A percentile compares a stretch with the other conserved stretches of the same genome.
Evolutionary conservation across 305 asterid species (phyloP).

Genomic region (Fraxinus nigra): DNA sequence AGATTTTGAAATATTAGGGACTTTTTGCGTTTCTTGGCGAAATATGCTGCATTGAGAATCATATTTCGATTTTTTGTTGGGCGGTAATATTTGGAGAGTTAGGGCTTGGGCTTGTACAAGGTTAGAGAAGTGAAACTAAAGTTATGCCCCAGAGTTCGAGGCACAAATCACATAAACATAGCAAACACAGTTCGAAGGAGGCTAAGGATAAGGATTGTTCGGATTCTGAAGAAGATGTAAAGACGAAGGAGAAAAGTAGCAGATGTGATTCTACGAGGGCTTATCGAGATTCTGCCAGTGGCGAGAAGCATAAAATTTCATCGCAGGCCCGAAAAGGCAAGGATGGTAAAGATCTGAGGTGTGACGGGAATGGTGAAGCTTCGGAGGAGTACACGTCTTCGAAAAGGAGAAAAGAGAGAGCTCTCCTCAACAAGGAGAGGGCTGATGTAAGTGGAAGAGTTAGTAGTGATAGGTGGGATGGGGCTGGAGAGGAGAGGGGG

Average conservation of each 20-base stretch:
- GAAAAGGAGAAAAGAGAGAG: slow-evolving; percentile 77
- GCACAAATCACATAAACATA: slow-evolving; percentile 86
- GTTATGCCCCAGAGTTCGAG: slow-evolving; percentile 88
- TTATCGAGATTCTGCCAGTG: slow-evolving; percentile 59
- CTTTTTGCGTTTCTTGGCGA: neutral
- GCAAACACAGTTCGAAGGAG: slow-evolving; percentile 69
- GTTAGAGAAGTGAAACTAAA: slow-evolving; percentile 21
- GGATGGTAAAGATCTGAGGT: slow-evolving; percentile 61
- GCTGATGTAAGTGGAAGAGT: slow-evolving; percentile 30
- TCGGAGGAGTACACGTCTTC: slow-evolving; percentile 65
- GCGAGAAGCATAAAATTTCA: slow-evolving; percentile 80
- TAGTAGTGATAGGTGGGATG: slow-evolving; percentile 56
- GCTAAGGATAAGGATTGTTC: slow-evolving; percentile 57
- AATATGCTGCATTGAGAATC: neutral
- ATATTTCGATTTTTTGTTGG: slow-evolving; percentile 16
- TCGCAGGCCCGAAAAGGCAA: slow-evolving; percentile 55
- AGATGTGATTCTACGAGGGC: slow-evolving; percentile 54
- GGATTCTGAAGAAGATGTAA: slow-evolving; percentile 73
- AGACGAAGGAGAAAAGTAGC: slow-evolving; percentile 54
- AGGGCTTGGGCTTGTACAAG: slow-evolving; percentile 27
- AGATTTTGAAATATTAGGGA: slow-evolving; percentile 20
- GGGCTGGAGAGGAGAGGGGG: slow-evolving; percentile 51
- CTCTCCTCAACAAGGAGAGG: slow-evolving; percentile 33
- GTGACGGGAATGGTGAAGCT: slow-evolving; percentile 59
- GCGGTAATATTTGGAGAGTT: slow-evolving; percentile 25